phyloP scores from a whole-genome alignment of 2,329 filamentous ascomycete genomes.

The Leptographium galeiforme region DNA sequence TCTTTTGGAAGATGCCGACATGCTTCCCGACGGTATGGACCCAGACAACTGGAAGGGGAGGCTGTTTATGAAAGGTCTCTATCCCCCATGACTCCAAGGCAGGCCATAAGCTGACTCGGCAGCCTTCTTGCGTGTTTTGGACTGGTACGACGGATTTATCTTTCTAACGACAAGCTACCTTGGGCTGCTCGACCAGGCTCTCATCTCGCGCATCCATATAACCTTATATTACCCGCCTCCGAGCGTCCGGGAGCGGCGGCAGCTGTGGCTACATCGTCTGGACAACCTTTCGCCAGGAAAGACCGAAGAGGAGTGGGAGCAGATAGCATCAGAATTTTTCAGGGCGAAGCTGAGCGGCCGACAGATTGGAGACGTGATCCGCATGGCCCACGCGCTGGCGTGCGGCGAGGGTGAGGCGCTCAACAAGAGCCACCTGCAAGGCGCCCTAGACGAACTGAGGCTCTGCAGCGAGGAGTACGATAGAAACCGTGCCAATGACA shows the following conservation, averaged over 20 bases:
- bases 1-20: neutral
- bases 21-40: neutral
- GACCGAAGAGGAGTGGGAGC: neutral
- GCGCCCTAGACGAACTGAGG: neutral
- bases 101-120: neutral
- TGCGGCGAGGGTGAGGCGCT: neutral
- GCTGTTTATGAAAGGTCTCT: neutral
- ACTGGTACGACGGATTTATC: neutral
- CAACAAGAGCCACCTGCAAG: neutral
- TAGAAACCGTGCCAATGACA: neutral
- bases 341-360: neutral
- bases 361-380: neutral
- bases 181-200: neutral
- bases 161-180: neutral
- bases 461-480: neutral
- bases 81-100: no score
- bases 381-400: neutral
- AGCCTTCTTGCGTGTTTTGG: neutral
- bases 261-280: neutral
- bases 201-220: neutral
- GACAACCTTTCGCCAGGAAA: no score
- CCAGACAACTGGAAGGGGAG: neutral
- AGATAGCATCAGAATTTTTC: neutral
- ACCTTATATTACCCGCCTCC: neutral
- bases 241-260: neutral